Conservation (phyloP, 345 rosid genomes). For the Balakata baccata region DNA sequence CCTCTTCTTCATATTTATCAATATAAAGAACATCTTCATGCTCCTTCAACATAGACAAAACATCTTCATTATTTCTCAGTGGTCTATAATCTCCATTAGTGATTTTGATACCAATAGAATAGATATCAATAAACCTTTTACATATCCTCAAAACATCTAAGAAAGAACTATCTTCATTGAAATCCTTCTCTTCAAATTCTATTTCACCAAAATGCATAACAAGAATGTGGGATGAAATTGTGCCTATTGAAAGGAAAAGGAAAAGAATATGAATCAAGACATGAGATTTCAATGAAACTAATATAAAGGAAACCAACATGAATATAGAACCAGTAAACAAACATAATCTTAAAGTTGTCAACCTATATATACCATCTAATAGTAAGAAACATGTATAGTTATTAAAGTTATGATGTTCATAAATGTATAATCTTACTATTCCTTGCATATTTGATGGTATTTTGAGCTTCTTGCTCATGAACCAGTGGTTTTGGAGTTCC, state of each 20-base stretch:
- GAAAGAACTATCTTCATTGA: neutral
- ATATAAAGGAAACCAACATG: too few relatives aligned
- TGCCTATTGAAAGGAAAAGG: neutral
- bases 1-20: too few relatives aligned
- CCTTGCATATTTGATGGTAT: too few relatives aligned
- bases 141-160: neutral
- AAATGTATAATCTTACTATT: too few relatives aligned
- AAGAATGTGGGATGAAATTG: neutral
- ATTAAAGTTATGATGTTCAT: too few relatives aligned
- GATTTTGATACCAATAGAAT: neutral
- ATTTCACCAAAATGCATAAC: neutral
- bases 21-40: neutral
- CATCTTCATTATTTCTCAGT: neutral
- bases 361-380: too few relatives aligned
- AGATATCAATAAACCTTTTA: neutral
- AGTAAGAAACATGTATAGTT: too few relatives aligned
- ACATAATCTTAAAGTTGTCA: too few relatives aligned
- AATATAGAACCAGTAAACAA: neutral
- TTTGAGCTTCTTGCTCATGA: too few relatives aligned
- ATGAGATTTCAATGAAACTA: too few relatives aligned
- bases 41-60: neutral
- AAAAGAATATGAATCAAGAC: neutral
- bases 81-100: neutral
- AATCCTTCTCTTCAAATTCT: neutral
- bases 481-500: too few relatives aligned